Conservation (phyloP, 441 rosid species). For the Bocquillonia castaneifolia region DNA sequence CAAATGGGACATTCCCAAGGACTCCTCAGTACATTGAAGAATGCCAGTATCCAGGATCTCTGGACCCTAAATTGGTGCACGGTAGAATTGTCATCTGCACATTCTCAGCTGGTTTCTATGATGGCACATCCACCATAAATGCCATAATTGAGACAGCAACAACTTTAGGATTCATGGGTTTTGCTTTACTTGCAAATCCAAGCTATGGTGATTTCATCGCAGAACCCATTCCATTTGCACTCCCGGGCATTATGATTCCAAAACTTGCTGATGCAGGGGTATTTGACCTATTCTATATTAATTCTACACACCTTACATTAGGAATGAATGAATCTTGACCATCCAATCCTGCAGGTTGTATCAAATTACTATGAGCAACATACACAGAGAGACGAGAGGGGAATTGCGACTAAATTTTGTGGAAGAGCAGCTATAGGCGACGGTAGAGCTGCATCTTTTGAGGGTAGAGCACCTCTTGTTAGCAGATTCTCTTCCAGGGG, state of each 20-base stretch:
- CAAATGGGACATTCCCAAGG: slow-evolving; percentile 41
- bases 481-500: slow-evolving; percentile 91
- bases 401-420: slow-evolving; percentile 35
- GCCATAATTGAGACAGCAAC: slow-evolving; percentile 61
- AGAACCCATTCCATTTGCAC: slow-evolving; percentile 67
- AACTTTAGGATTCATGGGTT: slow-evolving; percentile 56
- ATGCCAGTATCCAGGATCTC: slow-evolving; percentile 64
- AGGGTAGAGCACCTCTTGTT: slow-evolving; percentile 48
- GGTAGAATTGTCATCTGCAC: slow-evolving; percentile 77
- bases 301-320: too few relatives aligned
- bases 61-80: slow-evolving; percentile 41
- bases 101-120: slow-evolving; percentile 86
- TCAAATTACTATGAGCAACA: slow-evolving; percentile 57
- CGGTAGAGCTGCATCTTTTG: slow-evolving; percentile 55
- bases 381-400: slow-evolving; percentile 39
- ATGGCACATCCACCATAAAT: slow-evolving; percentile 52
- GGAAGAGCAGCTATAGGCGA: slow-evolving; percentile 58
- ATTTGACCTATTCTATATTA: neutral
- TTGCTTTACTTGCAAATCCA: slow-evolving; percentile 61
- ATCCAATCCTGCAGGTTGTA: slow-evolving; percentile 50
- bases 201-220: slow-evolving; percentile 59
- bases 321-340: too few relatives aligned
- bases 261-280: slow-evolving; percentile 63
- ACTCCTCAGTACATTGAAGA: slow-evolving; percentile 54
- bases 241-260: slow-evolving; percentile 77